These are phyloP conservation scores for Saksenaea oblongispora DNA, from an alignment of 371 early-diverging fungal species.

Conservation along the genomic window DNA sequence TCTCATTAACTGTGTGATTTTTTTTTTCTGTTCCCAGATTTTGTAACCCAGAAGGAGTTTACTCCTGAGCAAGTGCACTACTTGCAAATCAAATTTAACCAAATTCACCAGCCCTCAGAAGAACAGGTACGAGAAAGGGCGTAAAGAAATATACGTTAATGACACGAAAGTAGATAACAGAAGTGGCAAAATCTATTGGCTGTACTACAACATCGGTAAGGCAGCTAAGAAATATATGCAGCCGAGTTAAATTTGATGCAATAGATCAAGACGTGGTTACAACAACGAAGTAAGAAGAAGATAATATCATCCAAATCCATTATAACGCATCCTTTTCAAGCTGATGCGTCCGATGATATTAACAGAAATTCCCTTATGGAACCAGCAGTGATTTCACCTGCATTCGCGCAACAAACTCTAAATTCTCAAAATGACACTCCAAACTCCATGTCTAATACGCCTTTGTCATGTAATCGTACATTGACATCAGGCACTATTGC, in stretches of 20 bases:
- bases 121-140: not conserved
- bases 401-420: not conserved
- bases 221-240: not conserved
- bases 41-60: slow-evolving; percentile 1
- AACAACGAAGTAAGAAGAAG: not conserved
- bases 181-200: not conserved
- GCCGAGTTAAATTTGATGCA: not conserved
- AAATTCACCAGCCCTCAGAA: not conserved
- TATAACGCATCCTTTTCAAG: not conserved
- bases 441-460: not conserved
- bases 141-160: not conserved
- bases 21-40: not conserved
- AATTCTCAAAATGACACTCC: not conserved
- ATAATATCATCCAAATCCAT: not conserved
- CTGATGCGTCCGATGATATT: not conserved
- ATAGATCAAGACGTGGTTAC: not conserved
- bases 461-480: not conserved
- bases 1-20: not conserved
- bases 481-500: not conserved
- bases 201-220: not conserved
- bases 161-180: not conserved
- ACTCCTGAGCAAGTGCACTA: not conserved
- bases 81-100: not conserved
- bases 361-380: not conserved
- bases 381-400: not conserved